These are phyloP conservation scores for Helotiales sp. DNA, from an alignment of 2,329 filamentous ascomycete species.

Conservation along the genomic window DNA sequence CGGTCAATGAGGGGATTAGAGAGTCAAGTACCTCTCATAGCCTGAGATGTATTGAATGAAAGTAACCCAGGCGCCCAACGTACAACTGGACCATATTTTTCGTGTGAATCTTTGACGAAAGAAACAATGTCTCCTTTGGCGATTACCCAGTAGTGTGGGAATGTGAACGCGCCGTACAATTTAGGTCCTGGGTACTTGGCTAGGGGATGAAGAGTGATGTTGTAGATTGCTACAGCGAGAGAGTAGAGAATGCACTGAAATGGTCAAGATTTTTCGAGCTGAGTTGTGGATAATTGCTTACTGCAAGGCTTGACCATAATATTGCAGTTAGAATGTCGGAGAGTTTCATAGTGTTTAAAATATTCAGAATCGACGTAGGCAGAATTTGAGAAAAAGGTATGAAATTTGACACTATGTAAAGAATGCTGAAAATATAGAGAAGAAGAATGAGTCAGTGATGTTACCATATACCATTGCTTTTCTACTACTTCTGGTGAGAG, in stretches of 20 bases:
- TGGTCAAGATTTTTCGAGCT: too few species aligned
- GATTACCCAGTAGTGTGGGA: conserved; percentile 5
- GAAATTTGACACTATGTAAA: too few species aligned
- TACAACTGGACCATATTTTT: conserved; percentile 16
- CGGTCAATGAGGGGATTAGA: background rate
- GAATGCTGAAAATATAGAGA: too few species aligned
- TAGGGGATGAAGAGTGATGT: conserved; percentile 31
- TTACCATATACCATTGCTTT: too few species aligned
- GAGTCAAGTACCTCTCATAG: conserved; percentile 19
- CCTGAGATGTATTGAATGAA: conserved; percentile 29
- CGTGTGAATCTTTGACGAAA: conserved; percentile 1
- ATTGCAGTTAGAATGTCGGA: background rate
- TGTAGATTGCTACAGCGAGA: conserved; percentile 10
- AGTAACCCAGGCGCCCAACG: conserved; percentile 32
- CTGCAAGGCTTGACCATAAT: background rate
- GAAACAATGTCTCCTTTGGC: background rate
- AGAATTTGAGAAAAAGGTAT: background rate
- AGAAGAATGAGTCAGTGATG: too few species aligned
- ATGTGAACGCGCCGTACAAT: conserved; percentile 8
- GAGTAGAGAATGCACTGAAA: conserved; percentile 1
- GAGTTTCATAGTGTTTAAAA: background rate
- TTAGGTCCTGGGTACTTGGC: conserved; percentile 35
- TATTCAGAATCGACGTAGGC: too few species aligned
- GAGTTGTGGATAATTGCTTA: too few species aligned
- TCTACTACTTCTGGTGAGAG: too few species aligned